A percentile compares a stretch with the other conserved stretches of the same genome.
Evolutionary conservation across 306 rosid species (phyloP).

Genomic region (Begonia masoniana): DNA sequence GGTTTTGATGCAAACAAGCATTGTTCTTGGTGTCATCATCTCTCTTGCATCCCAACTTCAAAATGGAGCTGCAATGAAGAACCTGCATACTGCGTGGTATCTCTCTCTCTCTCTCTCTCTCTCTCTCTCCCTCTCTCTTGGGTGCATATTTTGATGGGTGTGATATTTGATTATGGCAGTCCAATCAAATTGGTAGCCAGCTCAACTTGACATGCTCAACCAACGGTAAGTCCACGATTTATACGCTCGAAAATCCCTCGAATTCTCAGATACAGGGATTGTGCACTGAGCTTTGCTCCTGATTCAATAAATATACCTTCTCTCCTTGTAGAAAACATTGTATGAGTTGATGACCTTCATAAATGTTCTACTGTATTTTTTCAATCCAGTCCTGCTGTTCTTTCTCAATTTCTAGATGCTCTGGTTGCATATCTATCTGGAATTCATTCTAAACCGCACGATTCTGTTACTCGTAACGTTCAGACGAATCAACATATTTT

Average conservation of each 20-base stretch:
- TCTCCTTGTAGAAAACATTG: no score
- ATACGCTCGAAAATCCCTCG: constrained; percentile 29
- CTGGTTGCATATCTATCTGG: no score
- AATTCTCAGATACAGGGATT: constrained; percentile 60
- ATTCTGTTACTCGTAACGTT: no score
- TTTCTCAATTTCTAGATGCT: no score
- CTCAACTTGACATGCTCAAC: constrained; percentile 63
- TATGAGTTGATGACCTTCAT: no score
- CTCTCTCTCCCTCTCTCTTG: not conserved
- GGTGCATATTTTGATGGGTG: constrained; percentile 8
- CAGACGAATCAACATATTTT: no score
- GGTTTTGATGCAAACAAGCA: constrained; percentile 75
- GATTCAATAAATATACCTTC: constrained; percentile 6
- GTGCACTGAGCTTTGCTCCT: constrained; percentile 61
- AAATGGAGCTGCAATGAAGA: constrained; percentile 82
- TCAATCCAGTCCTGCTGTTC: no score
- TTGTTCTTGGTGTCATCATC: constrained; percentile 97
- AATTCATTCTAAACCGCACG: no score
- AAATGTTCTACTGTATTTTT: no score
- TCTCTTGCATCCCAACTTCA: constrained; percentile 93
- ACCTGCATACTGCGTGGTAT: constrained; percentile 61
- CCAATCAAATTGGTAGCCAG: constrained; percentile 61
- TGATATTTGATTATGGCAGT: constrained; percentile 31
- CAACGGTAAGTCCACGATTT: constrained; percentile 45
- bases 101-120: constrained; percentile 4